A percentile compares a stretch with the other conserved stretches of the same genome.
Evolutionary conservation across 2,329 filamentous ascomycete species (phyloP).

Genomic region (Cladophialophora psammophila): DNA sequence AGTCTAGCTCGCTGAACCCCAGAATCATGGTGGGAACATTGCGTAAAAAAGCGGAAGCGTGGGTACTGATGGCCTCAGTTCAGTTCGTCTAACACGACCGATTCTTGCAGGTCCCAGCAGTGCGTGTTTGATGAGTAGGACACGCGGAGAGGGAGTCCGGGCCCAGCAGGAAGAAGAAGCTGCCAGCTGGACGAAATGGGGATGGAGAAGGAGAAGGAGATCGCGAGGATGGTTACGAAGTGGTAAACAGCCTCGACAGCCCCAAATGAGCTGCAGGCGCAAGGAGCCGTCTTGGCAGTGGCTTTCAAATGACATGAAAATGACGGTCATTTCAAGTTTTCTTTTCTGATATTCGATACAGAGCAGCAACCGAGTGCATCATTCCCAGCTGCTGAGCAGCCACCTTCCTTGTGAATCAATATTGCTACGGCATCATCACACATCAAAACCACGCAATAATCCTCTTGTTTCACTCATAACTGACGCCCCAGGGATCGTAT

Average conservation of each 20-base stretch:
- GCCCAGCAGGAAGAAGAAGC: background rate
- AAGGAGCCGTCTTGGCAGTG: background rate
- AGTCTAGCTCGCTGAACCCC: background rate
- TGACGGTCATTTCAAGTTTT: background rate
- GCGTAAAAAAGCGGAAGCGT: constrained; percentile 1
- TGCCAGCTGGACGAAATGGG: background rate
- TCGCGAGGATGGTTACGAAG: background rate
- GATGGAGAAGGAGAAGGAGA: background rate
- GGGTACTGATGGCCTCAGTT: background rate
- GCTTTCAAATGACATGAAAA: background rate
- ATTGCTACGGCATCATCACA: background rate
- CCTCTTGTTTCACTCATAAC: background rate
- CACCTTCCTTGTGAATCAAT: background rate
- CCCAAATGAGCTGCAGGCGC: background rate
- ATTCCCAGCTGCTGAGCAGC: background rate
- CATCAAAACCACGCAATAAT: background rate
- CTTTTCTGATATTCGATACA: background rate
- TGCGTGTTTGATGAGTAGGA: background rate
- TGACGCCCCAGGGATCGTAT: background rate
- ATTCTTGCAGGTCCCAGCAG: background rate
- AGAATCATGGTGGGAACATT: background rate
- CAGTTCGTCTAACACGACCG: background rate
- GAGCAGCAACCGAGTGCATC: background rate
- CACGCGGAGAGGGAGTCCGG: background rate
- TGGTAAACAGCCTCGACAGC: background rate